Conservation (phyloP, 306 rosid species). For the Begonia fuchsioides region DNA sequence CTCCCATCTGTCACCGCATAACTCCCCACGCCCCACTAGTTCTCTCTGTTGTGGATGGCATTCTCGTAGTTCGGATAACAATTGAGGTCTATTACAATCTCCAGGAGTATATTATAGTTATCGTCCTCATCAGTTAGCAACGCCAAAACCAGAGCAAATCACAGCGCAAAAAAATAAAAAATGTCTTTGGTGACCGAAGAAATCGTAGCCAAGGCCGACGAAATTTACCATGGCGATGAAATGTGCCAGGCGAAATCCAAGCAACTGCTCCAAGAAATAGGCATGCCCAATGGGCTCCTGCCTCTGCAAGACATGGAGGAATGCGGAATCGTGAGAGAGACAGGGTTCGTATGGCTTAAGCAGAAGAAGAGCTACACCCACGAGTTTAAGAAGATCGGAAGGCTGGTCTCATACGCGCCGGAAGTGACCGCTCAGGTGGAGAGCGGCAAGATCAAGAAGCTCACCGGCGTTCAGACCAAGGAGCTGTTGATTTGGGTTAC, state of each 20-base stretch:
- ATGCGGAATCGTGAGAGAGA: conserved; percentile 49
- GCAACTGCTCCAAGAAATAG: conserved; percentile 35
- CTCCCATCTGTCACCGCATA: neutral
- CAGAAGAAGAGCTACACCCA: conserved; percentile 49
- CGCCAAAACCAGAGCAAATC: neutral
- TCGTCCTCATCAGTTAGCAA: no score
- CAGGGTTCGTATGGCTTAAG: conserved; percentile 82
- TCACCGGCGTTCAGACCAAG: conserved; percentile 68
- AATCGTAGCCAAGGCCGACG: conserved; percentile 32
- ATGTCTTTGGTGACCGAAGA: conserved; percentile 51
- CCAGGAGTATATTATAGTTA: no score
- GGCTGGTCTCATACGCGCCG: conserved; percentile 35
- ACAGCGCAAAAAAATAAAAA: neutral
- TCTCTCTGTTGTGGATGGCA: no score
- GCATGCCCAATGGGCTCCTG: conserved; percentile 56
- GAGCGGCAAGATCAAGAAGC: conserved; percentile 49
- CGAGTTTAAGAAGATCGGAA: conserved; percentile 72
- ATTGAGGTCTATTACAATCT: no score
- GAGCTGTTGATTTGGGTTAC: conserved; percentile 78
- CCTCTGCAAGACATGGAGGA: conserved; percentile 67
- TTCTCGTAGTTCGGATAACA: no score
- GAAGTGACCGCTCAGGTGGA: conserved; percentile 63
- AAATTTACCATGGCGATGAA: conserved; percentile 55
- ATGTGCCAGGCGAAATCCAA: conserved; percentile 48
- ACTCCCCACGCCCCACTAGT: no score